Percentiles rank a stretch among this genome's conserved stretches.
These are phyloP conservation scores for Heimioporus punctisporus DNA, from an alignment of 1,284 basidiomycete species.

Conservation along the genomic window DNA sequence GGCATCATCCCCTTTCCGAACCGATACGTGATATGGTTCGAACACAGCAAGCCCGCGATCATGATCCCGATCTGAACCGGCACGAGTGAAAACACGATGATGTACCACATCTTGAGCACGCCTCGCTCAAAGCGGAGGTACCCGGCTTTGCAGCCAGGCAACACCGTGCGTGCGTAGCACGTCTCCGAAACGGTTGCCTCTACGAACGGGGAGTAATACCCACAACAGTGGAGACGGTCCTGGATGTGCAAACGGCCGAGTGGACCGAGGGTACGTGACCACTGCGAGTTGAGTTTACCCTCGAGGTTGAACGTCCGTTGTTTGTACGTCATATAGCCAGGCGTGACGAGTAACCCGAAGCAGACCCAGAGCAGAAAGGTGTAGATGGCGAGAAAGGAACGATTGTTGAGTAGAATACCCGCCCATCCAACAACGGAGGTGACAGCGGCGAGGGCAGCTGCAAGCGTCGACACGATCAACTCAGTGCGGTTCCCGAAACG, in stretches of 20 bases:
- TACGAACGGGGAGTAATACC: conserved; percentile 50
- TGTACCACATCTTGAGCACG: neutral
- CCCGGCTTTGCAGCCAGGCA: conserved; percentile 49
- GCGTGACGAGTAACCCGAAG: conserved; percentile 47
- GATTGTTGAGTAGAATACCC: conserved; percentile 39
- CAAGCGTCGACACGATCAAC: conserved; percentile 48
- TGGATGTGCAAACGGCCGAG: conserved; percentile 47
- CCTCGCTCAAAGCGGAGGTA: conserved; percentile 33
- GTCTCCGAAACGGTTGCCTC: conserved; percentile 48
- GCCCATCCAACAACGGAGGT: conserved; percentile 44
- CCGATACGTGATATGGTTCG: conserved; percentile 55
- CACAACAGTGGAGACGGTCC: conserved; percentile 49
- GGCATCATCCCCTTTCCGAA: conserved; percentile 57
- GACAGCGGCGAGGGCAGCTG: conserved; percentile 32
- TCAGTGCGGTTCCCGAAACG: conserved; percentile 45
- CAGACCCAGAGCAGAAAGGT: conserved; percentile 48
- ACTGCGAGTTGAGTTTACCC: conserved; percentile 52
- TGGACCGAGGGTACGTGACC: conserved; percentile 32
- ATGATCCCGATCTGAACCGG: conserved; percentile 14
- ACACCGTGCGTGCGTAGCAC: conserved; percentile 48
- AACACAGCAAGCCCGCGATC: conserved; percentile 44
- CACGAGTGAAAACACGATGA: neutral
- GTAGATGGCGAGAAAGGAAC: conserved; percentile 35
- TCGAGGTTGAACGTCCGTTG: conserved; percentile 51
- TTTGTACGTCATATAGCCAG: conserved; percentile 49